These are phyloP conservation scores for Myriosclerotinia duriaeana DNA, from an alignment of 2,329 filamentous ascomycete genomes.

Conservation along the genomic window DNA sequence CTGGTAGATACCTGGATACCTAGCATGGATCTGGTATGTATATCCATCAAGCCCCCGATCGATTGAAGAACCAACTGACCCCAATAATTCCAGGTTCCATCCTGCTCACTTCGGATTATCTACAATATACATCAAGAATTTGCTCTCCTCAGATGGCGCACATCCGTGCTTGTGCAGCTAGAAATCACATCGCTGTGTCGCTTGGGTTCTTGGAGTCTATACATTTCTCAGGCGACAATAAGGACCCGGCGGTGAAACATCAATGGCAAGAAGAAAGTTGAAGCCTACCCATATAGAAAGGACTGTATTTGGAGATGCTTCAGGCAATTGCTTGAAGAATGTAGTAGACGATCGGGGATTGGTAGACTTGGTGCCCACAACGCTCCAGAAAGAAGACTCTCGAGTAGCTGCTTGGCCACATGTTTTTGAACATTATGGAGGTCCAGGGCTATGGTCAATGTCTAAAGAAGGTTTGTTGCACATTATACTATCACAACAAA, in stretches of 20 bases:
- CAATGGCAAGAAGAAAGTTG: constrained; percentile 49
- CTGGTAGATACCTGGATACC: constrained; percentile 40
- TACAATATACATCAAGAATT: constrained; percentile 29
- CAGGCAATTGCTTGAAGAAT: constrained; percentile 53
- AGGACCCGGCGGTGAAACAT: constrained; percentile 44
- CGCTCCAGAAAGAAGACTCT: constrained; percentile 51
- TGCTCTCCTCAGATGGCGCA: constrained; percentile 45
- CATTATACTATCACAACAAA: constrained; percentile 28
- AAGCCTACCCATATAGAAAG: constrained; percentile 48
- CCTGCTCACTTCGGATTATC: constrained; percentile 4
- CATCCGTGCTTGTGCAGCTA: constrained; percentile 47
- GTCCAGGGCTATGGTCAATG: constrained; percentile 30
- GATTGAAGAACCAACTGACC: neutral
- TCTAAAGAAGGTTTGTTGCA: constrained; percentile 33
- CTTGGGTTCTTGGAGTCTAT: constrained; percentile 50
- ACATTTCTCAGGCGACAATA: constrained; percentile 53
- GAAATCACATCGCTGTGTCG: constrained; percentile 48
- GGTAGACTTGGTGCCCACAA: constrained; percentile 51
- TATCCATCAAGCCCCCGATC: neutral
- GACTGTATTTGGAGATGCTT: constrained; percentile 54
- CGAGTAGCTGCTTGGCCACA: constrained; percentile 56
- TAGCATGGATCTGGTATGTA: constrained; percentile 15
- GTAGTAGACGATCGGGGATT: constrained; percentile 49
- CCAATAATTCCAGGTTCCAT: neutral
- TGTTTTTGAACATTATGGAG: constrained; percentile 51